Evolutionary conservation across 805 yeast genomes (phyloP).

Genomic region (Metschnikowia drakensbergensis): DNA sequence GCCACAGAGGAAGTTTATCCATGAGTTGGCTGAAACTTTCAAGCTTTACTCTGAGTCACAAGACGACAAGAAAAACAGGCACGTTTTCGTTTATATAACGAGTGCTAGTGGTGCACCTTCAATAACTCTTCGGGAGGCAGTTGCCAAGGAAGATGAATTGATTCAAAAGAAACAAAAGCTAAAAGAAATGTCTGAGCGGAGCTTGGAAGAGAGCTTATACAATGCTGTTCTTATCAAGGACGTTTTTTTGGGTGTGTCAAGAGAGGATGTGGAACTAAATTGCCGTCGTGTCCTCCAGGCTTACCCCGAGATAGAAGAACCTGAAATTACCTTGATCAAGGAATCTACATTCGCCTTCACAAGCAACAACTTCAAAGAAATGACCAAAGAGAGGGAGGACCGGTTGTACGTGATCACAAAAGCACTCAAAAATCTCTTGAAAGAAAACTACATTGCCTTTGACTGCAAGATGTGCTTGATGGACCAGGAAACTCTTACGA

Average conservation of each 20-base stretch:
- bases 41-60: conserved; percentile 66
- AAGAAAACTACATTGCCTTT: conserved; percentile 45
- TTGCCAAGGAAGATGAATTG: conserved; percentile 19
- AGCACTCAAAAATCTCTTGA: conserved; percentile 29
- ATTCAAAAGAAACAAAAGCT: conserved; percentile 21
- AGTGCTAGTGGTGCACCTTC: conserved; percentile 38
- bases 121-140: conserved; percentile 44
- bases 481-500: conserved; percentile 25
- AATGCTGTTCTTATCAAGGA: conserved; percentile 56
- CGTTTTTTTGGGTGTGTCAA: conserved; percentile 50
- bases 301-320: conserved; percentile 21
- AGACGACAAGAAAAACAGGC: conserved; percentile 75
- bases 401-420: conserved; percentile 41
- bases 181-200: conserved; percentile 22
- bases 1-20: conserved; percentile 68
- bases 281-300: conserved; percentile 23
- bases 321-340: conserved; percentile 38
- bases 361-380: conserved; percentile 32
- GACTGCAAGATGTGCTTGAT: conserved; percentile 45
- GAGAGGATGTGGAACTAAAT: conserved; percentile 38
- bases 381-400: conserved; percentile 37
- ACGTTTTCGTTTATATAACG: conserved; percentile 55
- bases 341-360: conserved; percentile 41
- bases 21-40: conserved; percentile 58
- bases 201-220: conserved; percentile 31